Evolutionary conservation across 306 rosid species (phyloP).

Genomic region (Psophocarpus tetragonolobus): DNA sequence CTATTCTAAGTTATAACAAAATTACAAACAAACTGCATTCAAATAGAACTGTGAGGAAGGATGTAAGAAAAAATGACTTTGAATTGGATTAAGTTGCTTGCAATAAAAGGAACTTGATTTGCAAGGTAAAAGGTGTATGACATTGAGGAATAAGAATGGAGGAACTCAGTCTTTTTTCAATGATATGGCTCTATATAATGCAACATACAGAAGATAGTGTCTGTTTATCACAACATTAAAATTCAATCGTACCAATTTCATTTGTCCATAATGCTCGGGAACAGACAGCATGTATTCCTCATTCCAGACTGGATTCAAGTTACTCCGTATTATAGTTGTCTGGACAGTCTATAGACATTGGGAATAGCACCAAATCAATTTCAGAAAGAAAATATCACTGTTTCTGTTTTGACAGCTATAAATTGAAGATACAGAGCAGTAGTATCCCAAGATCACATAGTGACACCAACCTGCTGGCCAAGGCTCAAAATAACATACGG

Average conservation of each 20-base stretch:
- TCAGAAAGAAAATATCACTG: conserved; percentile 33
- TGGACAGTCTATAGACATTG: conserved; percentile 61
- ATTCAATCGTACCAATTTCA: conserved; percentile 74
- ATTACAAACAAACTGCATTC: background rate
- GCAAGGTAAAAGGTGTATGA: background rate
- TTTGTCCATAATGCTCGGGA: conserved; percentile 71
- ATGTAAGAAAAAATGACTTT: conserved; percentile 2
- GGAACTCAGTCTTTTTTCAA: conserved; percentile 15
- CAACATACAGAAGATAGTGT: conserved; percentile 15
- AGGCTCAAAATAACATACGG: conserved; percentile 90
- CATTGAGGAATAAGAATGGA: background rate
- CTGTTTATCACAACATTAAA: background rate
- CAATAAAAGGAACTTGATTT: background rate
- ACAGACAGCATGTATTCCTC: conserved; percentile 97
- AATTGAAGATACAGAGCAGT: conserved; percentile 20
- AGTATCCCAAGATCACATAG: conserved; percentile 23
- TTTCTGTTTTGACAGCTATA: conserved; percentile 11
- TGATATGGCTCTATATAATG: background rate
- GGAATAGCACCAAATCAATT: conserved; percentile 34
- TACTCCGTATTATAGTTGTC: conserved; percentile 63
- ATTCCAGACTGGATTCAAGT: conserved; percentile 99
- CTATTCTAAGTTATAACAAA: conserved; percentile 14
- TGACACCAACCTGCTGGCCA: conserved; percentile 75
- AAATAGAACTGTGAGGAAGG: conserved; percentile 2
- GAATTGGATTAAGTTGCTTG: background rate